Conservation (phyloP, 805 yeast species). For the Yarrowia sp. region DNA sequence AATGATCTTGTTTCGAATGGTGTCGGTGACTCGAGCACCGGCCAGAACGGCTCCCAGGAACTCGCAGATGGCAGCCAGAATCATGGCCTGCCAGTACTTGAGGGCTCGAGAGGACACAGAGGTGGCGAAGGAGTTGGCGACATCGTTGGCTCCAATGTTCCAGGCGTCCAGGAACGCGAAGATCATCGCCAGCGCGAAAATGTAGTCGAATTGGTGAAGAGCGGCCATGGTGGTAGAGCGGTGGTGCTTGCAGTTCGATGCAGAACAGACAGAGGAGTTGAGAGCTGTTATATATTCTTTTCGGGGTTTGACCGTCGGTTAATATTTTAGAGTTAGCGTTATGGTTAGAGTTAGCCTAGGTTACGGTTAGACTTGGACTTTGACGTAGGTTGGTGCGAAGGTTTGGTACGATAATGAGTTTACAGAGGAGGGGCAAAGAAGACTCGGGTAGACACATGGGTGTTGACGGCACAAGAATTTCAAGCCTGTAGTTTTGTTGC, state of each 20-base stretch:
- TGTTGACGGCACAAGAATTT: no score
- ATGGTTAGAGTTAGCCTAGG: slow-evolving; percentile 7
- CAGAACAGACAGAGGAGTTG: neutral
- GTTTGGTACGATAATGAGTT: no score
- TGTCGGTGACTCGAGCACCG: slow-evolving; percentile 76
- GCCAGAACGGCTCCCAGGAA: slow-evolving; percentile 77
- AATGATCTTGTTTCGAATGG: slow-evolving; percentile 70
- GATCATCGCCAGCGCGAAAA: slow-evolving; percentile 71
- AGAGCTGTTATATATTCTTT: slow-evolving; percentile 25
- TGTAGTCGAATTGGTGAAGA: slow-evolving; percentile 59
- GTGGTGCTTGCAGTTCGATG: slow-evolving; percentile 5
- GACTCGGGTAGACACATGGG: no score
- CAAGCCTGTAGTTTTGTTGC: no score
- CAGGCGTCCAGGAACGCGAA: slow-evolving; percentile 81
- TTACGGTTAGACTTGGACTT: slow-evolving; percentile 2
- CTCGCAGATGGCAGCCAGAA: slow-evolving; percentile 72
- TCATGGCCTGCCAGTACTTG: slow-evolving; percentile 77
- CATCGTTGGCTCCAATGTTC: slow-evolving; percentile 84
- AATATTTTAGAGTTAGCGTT: neutral
- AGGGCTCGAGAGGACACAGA: slow-evolving; percentile 74
- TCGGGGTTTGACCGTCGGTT: slow-evolving; percentile 30
- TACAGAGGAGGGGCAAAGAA: no score
- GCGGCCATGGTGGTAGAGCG: slow-evolving; percentile 37
- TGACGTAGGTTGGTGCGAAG: neutral
- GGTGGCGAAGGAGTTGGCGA: slow-evolving; percentile 80